These are phyloP conservation scores for Rhododendron ovatum DNA, from an alignment of 148 eudicot genomes.

Conservation along the genomic window DNA sequence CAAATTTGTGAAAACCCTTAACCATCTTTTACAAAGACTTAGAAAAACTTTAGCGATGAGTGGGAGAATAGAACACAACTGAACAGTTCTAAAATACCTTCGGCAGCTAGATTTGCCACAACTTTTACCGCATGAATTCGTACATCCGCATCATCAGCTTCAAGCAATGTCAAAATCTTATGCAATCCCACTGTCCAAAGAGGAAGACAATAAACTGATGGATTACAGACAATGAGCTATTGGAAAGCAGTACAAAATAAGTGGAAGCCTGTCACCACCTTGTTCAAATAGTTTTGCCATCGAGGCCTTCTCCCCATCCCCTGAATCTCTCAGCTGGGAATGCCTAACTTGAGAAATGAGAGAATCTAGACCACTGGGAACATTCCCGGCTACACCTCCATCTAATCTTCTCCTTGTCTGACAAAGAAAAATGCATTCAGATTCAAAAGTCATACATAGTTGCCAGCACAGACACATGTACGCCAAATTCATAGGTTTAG, in stretches of 20 bases:
- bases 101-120: slow-evolving; percentile 87
- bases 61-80: not conserved
- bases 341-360: slow-evolving; percentile 49
- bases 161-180: slow-evolving; percentile 78
- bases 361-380: slow-evolving; percentile 41
- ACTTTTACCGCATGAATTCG: slow-evolving; percentile 86
- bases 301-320: slow-evolving; percentile 60
- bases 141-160: slow-evolving; percentile 80
- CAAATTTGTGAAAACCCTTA: not conserved
- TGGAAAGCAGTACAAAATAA: not conserved
- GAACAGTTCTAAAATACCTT: slow-evolving; percentile 42
- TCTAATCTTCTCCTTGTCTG: slow-evolving; percentile 80
- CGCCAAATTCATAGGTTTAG: slow-evolving; percentile 1
- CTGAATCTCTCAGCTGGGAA: slow-evolving; percentile 50
- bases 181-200: slow-evolving; percentile 71
- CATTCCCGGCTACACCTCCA: slow-evolving; percentile 27
- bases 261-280: slow-evolving; percentile 37
- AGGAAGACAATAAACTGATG: not conserved
- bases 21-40: not conserved
- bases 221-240: not conserved
- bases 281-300: slow-evolving; percentile 92
- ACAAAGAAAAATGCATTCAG: slow-evolving; percentile 9
- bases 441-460: slow-evolving; percentile 10
- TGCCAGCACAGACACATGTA: not conserved
- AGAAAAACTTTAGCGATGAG: not conserved